Evolutionary conservation across 257 asterid genomes (phyloP), one percentile per base, ranked within the genome.

Genomic region (Prunella vulgaris): DNA sequence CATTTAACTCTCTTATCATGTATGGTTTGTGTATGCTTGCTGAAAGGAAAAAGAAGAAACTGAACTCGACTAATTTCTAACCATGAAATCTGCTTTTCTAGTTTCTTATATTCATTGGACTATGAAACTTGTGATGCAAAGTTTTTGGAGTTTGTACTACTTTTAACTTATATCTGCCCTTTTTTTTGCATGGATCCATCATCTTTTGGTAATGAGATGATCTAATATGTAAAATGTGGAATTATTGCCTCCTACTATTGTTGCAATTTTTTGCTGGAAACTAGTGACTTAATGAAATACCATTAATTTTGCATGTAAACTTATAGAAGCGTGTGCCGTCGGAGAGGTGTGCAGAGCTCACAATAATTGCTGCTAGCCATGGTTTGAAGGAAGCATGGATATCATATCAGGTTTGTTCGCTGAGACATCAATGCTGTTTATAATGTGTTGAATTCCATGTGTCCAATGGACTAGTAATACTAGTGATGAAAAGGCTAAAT

Each of bases 331-430:
- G 97, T 20, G 96, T 90, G 63, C 78, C 96, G 40, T 86, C 95
- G 10, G 99, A 90, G 83, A 89, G 99, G 83, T 93, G 99, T 66
- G 99, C 95, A 3, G 96, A 93, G 79, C 87, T 93, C 79, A 90
- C 95, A 22, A 87, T 88, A 79, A 80, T 90, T 53, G 99, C 99
- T 76, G 96, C 96, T 42, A 90, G 90, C 83, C 97, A 93, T 80
- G 90, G 91, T 79, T 83, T 93, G 77, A 93, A 93, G 83, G 99
- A 93, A 79, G 97, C 90, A 35, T 93, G 99, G 99, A 93, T 93
- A 78, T 93, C 99, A 7, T 84, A 86, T 80, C 97, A 93, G 96
- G 99, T 90, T 49, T 54, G 24, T 49, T 4, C 20, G 54, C 21
- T 64, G 38, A 60, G 75, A 72, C 72, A 28, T 64, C 52, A 61